Conservation (phyloP, 495 filamentous ascomycete genomes). For the Thozetella sp. region DNA sequence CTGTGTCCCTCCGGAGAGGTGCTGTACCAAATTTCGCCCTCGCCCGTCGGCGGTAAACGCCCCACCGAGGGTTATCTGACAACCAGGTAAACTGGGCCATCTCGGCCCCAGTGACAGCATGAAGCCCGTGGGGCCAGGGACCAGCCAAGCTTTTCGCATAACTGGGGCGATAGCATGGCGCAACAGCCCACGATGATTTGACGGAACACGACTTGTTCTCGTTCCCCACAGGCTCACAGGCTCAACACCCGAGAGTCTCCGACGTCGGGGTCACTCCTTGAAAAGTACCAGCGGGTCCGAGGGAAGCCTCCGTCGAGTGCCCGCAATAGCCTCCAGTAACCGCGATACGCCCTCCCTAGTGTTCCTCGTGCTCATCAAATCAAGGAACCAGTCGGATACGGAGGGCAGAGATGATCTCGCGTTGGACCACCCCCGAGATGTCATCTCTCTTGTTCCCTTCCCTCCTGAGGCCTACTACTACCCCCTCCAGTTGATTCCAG, state of each 20-base stretch:
- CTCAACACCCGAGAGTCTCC: neutral
- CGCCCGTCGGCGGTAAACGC: neutral
- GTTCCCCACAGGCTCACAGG: neutral
- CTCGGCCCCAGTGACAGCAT: neutral
- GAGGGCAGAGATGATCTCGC: no score
- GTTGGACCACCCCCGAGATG: no score
- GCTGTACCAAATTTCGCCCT: neutral
- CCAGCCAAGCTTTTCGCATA: neutral
- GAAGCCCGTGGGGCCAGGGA: neutral
- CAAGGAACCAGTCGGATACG: no score
- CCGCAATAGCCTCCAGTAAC: no score
- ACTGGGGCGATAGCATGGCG: neutral
- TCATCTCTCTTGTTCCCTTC: no score
- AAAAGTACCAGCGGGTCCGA: no score
- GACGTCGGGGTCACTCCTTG: neutral
- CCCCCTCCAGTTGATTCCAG: no score
- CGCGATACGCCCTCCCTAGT: no score
- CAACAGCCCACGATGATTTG: neutral
- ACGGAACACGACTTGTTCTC: no score
- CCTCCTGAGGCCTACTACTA: no score
- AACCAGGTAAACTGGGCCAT: neutral
- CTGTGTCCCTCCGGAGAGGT: neutral
- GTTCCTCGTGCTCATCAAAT: no score
- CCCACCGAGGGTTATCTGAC: neutral
- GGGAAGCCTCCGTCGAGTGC: no score